Evolutionary conservation across 2,329 filamentous ascomycete species (phyloP), one percentile per base, ranked within the genome.

Genomic region (Apiospora arundinis): DNA sequence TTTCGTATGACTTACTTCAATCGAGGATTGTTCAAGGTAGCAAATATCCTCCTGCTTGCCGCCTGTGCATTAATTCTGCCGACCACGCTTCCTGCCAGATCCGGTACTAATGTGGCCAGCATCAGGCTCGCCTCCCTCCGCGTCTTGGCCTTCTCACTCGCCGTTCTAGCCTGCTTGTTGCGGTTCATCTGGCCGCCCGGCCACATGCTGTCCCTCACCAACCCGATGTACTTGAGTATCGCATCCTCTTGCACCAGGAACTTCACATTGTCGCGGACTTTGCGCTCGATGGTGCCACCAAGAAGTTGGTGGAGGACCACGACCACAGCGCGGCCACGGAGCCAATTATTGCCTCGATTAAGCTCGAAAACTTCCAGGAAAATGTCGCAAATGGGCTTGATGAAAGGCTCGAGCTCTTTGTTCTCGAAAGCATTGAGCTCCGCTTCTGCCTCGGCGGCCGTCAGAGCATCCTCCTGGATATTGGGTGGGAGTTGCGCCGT

Each of bases 371-470:
- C 90, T 80, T 99, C 96, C 21, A 99, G 89, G 82, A 99, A 99
- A 72, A 99, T 92, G 81, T 99, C 96, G 82, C 95, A 98, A 73
- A 99, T 98, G 4, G 96, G 97, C 80, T 98, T 99, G 77, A 99
- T 96, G 78, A 99, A 98, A 0, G 96, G 96, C 79, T 97, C 95
- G 2, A 95, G 86, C 76, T 97, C 94, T 77, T 91, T 92, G 79
- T 93, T 92, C 82, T 98, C 95, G 77, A 97, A 98, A 0, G 95
- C 95, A 71, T 95, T 93, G 67, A 99, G 85, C 81, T 98, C 96
- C 0, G 95, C 95, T 82, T 98, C 95, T 0, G 95, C 96, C 83
- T 98, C 96, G 2, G 91, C 89, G 2, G 89, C 86, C 9, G 82
- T 83, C 71, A 84, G 76, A 7, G 80, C 81, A 67, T 88, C 89